phyloP scores from a whole-genome alignment of 176 grass and related monocot species.

The Carex parvula region DNA sequence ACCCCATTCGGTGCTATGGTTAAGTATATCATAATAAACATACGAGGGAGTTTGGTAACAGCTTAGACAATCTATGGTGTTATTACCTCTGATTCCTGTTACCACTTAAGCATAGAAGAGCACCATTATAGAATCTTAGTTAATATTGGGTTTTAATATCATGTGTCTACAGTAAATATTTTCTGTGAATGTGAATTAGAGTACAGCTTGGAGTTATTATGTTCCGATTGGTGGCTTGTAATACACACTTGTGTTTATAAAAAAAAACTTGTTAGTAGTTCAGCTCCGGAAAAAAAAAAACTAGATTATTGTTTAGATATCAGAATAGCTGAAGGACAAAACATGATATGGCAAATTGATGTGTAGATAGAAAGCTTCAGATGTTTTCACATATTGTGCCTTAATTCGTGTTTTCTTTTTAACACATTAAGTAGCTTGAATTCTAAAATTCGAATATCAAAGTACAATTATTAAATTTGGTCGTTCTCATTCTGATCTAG shows the following conservation, averaged over 20 bases:
- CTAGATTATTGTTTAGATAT: not conserved
- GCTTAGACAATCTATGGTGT: not conserved
- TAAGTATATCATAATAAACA: constrained; percentile 21
- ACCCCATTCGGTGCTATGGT: constrained; percentile 96
- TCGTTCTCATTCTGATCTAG: too few relatives aligned
- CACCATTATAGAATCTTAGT: constrained; percentile 16
- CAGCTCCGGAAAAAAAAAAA: too few relatives aligned
- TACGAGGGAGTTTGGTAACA: not conserved
- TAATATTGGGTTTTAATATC: constrained; percentile 5
- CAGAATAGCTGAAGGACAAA: not conserved
- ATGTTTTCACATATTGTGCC: not conserved
- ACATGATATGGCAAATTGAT: not conserved
- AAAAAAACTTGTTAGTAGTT: not conserved
- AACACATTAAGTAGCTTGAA: not conserved
- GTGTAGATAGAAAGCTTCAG: not conserved
- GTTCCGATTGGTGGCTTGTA: not conserved
- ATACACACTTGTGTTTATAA: not conserved
- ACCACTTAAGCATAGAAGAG: constrained; percentile 3
- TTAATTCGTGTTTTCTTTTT: not conserved
- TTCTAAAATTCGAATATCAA: not conserved
- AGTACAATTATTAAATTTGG: not conserved
- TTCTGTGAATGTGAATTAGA: constrained; percentile 6
- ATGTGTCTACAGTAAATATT: constrained; percentile 13
- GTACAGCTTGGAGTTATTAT: not conserved
- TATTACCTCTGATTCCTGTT: not conserved